Evolutionary conservation across 1,284 basidiomycete species (phyloP).

Genomic region (Irpex lacteus): DNA sequence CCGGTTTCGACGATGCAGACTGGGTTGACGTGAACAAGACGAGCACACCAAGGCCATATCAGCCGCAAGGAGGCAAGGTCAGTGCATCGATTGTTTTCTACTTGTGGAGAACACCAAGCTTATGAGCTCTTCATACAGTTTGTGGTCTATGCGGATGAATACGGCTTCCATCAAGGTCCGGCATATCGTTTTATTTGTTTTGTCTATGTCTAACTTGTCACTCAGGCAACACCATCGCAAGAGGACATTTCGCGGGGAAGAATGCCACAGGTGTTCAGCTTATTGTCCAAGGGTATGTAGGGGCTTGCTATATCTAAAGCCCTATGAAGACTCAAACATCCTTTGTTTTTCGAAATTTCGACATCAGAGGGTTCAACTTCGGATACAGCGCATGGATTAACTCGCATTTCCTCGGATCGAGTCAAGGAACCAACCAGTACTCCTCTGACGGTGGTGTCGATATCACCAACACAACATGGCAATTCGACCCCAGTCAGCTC

Average conservation of each 20-base stretch:
- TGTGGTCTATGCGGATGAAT: constrained; percentile 39
- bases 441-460: constrained; percentile 18
- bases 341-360: background rate
- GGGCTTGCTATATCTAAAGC: background rate
- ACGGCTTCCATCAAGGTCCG: constrained; percentile 38
- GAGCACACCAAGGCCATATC: constrained; percentile 37
- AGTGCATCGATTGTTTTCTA: background rate
- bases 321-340: background rate
- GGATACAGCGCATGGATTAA: constrained; percentile 47
- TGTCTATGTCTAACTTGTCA: background rate
- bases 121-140: constrained; percentile 19
- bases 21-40: constrained; percentile 46
- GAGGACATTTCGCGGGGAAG: constrained; percentile 41
- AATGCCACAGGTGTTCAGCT: constrained; percentile 38
- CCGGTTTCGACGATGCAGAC: constrained; percentile 35
- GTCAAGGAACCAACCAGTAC: constrained; percentile 30
- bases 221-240: constrained; percentile 32
- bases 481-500: constrained; percentile 28
- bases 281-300: constrained; percentile 38
- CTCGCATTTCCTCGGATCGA: constrained; percentile 40
- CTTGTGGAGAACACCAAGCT: background rate
- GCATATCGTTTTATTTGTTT: background rate
- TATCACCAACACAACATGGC: constrained; percentile 22
- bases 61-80: constrained; percentile 37
- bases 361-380: constrained; percentile 39